Evolutionary conservation across 257 asterid species (phyloP).

Genomic region (Scutellaria barbata): DNA sequence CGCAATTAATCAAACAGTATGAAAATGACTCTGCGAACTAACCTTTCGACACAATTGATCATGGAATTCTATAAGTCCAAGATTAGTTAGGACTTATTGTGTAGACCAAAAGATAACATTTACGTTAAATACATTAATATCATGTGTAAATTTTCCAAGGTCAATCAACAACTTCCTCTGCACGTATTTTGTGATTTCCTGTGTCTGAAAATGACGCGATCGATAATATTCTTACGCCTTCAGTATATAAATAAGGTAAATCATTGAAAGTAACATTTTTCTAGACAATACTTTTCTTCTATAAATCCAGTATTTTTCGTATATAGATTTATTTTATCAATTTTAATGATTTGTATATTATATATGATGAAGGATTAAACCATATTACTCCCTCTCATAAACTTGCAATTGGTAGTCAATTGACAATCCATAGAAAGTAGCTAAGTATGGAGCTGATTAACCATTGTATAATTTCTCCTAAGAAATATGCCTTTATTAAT

Average conservation of each 20-base stretch:
- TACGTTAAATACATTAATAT: not conserved
- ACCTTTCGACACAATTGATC: not conserved
- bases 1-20: not conserved
- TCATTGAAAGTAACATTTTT: not conserved
- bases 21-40: constrained; percentile 12
- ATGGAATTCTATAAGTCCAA: not conserved
- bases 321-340: too few relatives aligned
- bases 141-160: not conserved
- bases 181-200: constrained; percentile 12
- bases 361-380: too few relatives aligned
- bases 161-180: constrained; percentile 29
- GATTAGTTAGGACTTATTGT: constrained; percentile 21
- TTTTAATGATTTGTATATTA: too few relatives aligned
- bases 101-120: not conserved
- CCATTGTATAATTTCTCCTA: not conserved
- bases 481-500: constrained; percentile 6
- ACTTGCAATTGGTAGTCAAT: too few relatives aligned
- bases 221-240: not conserved
- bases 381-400: too few relatives aligned
- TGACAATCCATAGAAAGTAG: too few relatives aligned
- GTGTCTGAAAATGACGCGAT: not conserved
- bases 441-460: not conserved
- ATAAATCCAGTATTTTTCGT: too few relatives aligned
- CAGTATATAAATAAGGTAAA: not conserved
- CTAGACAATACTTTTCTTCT: too few relatives aligned